Evolutionary conservation across 1,284 basidiomycete species (phyloP), one percentile per base, ranked within the genome.

Genomic region (Farysia itapuensis): DNA sequence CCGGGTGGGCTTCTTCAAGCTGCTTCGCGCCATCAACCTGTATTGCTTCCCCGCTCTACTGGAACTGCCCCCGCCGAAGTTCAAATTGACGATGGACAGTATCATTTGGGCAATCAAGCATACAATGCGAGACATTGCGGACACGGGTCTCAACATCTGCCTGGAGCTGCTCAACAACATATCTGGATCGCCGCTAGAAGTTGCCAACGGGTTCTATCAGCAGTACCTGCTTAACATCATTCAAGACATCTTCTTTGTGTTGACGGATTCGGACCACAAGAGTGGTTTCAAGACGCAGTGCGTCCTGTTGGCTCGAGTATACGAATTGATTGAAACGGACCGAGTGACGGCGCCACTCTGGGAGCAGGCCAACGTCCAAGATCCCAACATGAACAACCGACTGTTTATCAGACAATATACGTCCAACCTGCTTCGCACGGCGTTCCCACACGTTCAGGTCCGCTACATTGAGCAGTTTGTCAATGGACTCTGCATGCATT

Each of bases 31-130:
- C 5, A 95, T 97, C 78, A 93, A 97, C 79, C 70, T 87, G 63
- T 85, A 90, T 77, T 97, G 94, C 81, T 99, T 98, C 89, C 88
- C 90, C 71, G 90, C 90, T 87, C 81, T 98, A 30, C 83, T 97
- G 50, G 85, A 84, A 29, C 83, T 97, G 45, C 88, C 90, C 13
- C 88, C 91, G n/a, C 78, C 83, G 39, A 89, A 95, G 79, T 98
- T 98, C 84, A 97, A 96, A 81, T 80, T 98, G 53, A 89, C 95
- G 78, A 96, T 97, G 85, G 95, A 98, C 78, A 93, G 91, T 64
- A 89, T 97, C 63, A 89, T 96, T 42, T 99, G 95, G 95, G 94
- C 92, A 12, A 95, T 98, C 82, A 99, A 98, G 80, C 95, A 99
- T 80, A 96, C 92, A 14, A 95, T 96, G 90, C 86, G 95, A 43